Evolutionary conservation across 768 basidiomycete genomes (phyloP).

Genomic region (Sporobolomyces pararoseus): DNA sequence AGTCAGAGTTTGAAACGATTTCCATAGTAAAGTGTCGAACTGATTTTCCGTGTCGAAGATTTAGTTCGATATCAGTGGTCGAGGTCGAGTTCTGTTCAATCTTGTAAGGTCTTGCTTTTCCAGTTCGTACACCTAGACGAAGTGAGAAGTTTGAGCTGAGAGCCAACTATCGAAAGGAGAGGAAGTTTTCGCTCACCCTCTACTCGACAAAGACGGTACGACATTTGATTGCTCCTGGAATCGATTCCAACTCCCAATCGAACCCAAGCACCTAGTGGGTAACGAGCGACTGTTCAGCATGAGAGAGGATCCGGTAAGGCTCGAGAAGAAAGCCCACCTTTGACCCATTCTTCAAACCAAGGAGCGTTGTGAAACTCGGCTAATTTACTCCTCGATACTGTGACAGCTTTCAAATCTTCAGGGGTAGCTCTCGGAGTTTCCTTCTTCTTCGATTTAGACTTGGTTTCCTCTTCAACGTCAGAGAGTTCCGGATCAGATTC

Average conservation of each 20-base stretch:
- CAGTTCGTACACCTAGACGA: neutral
- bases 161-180: neutral
- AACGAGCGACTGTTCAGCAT: slow-evolving; percentile 5
- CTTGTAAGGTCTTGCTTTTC: slow-evolving; percentile 18
- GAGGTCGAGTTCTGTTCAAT: slow-evolving; percentile 25
- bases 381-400: slow-evolving; percentile 66
- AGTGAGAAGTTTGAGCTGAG: neutral
- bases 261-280: slow-evolving; percentile 69
- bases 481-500: slow-evolving; percentile 59
- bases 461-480: slow-evolving; percentile 58
- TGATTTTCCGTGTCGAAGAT: slow-evolving; percentile 73
- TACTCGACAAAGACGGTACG: slow-evolving; percentile 81
- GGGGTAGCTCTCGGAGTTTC: slow-evolving; percentile 57
- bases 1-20: slow-evolving; percentile 72
- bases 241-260: slow-evolving; percentile 73
- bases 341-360: slow-evolving; percentile 80
- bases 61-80: slow-evolving; percentile 59
- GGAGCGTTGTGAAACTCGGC: slow-evolving; percentile 69
- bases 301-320: neutral
- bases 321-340: slow-evolving; percentile 56
- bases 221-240: slow-evolving; percentile 52
- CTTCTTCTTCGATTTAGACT: slow-evolving; percentile 50
- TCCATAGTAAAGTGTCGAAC: slow-evolving; percentile 68
- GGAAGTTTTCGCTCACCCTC: slow-evolving; percentile 53
- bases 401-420: slow-evolving; percentile 61